Evolutionary conservation across 306 rosid genomes (phyloP).

Genomic region (Pyrus betulifolia): DNA sequence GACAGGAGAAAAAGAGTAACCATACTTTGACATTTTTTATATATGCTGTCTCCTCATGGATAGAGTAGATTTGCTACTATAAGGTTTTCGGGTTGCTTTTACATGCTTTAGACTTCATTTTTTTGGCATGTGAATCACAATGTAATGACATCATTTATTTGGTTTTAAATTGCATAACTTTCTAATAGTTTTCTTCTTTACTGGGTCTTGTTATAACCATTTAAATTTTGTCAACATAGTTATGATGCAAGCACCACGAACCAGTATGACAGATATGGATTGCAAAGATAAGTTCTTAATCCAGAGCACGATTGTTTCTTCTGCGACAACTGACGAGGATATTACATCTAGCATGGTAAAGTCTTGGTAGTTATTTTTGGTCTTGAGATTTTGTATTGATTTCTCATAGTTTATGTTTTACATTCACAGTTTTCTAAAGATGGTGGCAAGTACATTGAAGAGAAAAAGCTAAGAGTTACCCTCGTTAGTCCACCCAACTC

Average conservation of each 20-base stretch:
- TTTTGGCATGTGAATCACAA: neutral
- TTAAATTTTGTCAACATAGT: slow-evolving; percentile 40
- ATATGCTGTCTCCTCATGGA: neutral
- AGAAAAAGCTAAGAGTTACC: slow-evolving; percentile 68
- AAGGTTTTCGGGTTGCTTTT: neutral
- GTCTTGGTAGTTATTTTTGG: slow-evolving; percentile 21
- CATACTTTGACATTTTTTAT: neutral
- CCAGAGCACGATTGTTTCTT: slow-evolving; percentile 64
- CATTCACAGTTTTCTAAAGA: slow-evolving; percentile 65
- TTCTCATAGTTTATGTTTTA: slow-evolving; percentile 8
- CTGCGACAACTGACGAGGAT: slow-evolving; percentile 49
- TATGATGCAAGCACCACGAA: slow-evolving; percentile 74
- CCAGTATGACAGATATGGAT: slow-evolving; percentile 49
- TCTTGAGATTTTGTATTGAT: slow-evolving; percentile 8
- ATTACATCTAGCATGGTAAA: slow-evolving; percentile 70
- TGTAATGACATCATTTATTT: neutral
- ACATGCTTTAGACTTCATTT: neutral
- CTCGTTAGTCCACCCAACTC: slow-evolving; percentile 56
- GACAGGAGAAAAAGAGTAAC: neutral
- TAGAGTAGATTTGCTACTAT: neutral
- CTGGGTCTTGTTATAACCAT: neutral
- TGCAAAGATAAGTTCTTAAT: slow-evolving; percentile 91
- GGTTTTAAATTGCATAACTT: neutral
- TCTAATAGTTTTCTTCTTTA: neutral
- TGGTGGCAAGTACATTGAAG: slow-evolving; percentile 51